Evolutionary conservation across 169 alveolate species (phyloP).

Genomic region (Plasmodium billcollinsi): DNA sequence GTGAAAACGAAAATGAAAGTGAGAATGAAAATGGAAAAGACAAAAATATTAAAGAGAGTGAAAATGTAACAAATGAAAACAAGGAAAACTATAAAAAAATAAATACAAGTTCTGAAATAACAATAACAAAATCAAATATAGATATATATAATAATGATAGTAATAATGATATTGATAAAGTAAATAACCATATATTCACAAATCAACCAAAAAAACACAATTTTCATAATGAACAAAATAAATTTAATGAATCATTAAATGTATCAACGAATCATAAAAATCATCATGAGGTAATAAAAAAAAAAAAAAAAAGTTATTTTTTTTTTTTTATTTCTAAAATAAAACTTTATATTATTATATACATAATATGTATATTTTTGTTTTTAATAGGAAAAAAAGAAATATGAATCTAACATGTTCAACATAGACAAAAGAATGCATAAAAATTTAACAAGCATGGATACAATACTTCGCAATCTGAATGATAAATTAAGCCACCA

Average conservation of each 20-base stretch:
- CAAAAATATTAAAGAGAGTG: neutral
- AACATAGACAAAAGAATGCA: slow-evolving; percentile 61
- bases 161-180: neutral
- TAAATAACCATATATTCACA: neutral
- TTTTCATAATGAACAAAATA: neutral
- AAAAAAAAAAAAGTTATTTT: neutral
- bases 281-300: neutral
- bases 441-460: slow-evolving; percentile 21
- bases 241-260: neutral
- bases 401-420: slow-evolving; percentile 43
- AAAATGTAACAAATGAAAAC: neutral
- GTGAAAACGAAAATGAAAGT: neutral
- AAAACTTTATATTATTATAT: neutral
- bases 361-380: neutral
- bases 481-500: slow-evolving; percentile 45
- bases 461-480: slow-evolving; percentile 18
- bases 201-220: neutral
- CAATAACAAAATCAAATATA: slow-evolving; percentile 5
- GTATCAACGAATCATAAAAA: neutral
- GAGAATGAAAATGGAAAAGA: neutral
- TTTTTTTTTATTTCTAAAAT: neutral
- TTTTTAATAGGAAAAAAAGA: neutral
- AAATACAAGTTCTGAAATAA: neutral
- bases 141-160: neutral
- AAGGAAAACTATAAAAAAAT: neutral